These are phyloP conservation scores for Boletus tylopilopsis DNA, from an alignment of 768 basidiomycete species.

Conservation along the genomic window DNA sequence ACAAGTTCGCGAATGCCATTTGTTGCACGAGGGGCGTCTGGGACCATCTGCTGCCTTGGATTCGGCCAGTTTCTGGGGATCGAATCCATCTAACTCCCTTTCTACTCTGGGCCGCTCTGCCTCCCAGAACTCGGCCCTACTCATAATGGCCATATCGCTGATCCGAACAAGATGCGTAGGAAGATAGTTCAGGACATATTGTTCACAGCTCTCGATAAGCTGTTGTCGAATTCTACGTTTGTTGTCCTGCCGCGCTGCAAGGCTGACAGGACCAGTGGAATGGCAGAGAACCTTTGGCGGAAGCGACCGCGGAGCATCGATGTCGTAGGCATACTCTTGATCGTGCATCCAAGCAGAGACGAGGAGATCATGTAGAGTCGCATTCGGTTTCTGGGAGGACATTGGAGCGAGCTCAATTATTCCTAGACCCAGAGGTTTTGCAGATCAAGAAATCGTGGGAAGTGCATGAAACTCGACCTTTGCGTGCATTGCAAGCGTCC, in stretches of 20 bases:
- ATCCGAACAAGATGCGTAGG: constrained; percentile 17
- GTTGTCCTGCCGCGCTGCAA: neutral
- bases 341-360: neutral
- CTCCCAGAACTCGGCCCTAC: constrained; percentile 11
- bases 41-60: neutral
- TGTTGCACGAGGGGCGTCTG: neutral
- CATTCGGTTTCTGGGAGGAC: neutral
- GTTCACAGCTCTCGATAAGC: constrained; percentile 10
- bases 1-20: neutral
- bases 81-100: neutral
- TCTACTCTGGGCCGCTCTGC: constrained; percentile 8
- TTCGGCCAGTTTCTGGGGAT: neutral
- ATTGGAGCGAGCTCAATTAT: too few species aligned
- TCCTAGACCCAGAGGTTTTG: too few species aligned
- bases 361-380: neutral
- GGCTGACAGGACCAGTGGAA: neutral
- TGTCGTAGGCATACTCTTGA: neutral
- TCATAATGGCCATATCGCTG: constrained; percentile 14
- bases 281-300: neutral
- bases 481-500: too few species aligned
- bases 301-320: neutral
- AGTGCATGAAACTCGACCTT: too few species aligned
- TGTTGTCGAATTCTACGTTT: neutral
- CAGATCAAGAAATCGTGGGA: too few species aligned
- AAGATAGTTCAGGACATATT: constrained; percentile 17